Evolutionary conservation across 164 flowering plant genomes (phyloP).

Genomic region (Stephania cephalantha): DNA sequence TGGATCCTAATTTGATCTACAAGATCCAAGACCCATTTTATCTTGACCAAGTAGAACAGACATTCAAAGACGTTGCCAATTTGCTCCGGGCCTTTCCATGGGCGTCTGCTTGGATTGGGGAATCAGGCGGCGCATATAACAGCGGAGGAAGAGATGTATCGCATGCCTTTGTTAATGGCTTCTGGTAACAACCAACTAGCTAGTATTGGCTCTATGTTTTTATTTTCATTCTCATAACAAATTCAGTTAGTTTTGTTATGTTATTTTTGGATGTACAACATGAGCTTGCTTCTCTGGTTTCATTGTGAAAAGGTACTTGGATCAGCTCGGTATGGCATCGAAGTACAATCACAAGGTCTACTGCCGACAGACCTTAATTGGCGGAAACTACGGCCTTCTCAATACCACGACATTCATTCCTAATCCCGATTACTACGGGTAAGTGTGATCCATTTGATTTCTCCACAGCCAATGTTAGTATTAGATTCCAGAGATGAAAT

Average conservation of each 20-base stretch:
- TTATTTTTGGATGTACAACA: no score
- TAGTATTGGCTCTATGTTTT: no score
- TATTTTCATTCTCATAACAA: no score
- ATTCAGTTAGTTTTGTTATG: background rate
- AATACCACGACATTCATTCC: conserved; percentile 54
- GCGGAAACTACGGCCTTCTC: conserved; percentile 76
- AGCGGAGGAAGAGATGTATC: conserved; percentile 51
- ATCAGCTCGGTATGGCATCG: conserved; percentile 67
- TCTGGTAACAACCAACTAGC: conserved; percentile 34
- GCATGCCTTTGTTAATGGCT: conserved; percentile 47
- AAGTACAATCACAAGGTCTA: conserved; percentile 43
- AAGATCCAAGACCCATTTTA: conserved; percentile 47
- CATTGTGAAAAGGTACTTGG: conserved; percentile 52
- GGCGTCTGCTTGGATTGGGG: conserved; percentile 67
- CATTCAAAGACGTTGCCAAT: conserved; percentile 26
- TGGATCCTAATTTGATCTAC: conserved; percentile 34
- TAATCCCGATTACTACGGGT: conserved; percentile 72
- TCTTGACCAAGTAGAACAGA: conserved; percentile 33
- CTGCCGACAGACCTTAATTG: conserved; percentile 66
- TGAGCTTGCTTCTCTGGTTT: no score
- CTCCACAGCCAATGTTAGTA: background rate
- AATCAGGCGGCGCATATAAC: conserved; percentile 70
- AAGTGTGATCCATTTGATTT: no score
- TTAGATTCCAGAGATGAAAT: background rate
- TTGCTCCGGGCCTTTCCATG: conserved; percentile 31